phyloP scores from a whole-genome alignment of 345 rosid species.

The Lepidium didymum region DNA sequence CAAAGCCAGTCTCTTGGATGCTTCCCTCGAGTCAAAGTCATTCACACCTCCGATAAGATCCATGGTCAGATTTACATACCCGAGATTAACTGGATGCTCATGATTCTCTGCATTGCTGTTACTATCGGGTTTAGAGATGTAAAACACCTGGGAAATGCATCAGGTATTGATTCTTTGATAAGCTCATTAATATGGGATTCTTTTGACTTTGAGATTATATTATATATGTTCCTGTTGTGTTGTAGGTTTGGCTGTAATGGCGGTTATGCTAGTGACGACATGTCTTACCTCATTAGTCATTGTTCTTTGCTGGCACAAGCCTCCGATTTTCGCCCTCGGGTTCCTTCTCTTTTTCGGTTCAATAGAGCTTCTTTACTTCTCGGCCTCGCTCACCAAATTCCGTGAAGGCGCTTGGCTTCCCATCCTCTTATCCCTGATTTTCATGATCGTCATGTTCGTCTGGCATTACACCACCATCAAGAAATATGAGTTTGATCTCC shows the following conservation, averaged over 20 bases:
- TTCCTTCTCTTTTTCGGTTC: constrained; percentile 87
- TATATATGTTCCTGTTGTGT: constrained; percentile 3
- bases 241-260: constrained; percentile 94
- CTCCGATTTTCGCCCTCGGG: constrained; percentile 58
- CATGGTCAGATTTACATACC: constrained; percentile 99
- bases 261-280: constrained; percentile 98
- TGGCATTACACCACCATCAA: constrained; percentile 95
- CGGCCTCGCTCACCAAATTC: constrained; percentile 94
- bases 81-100: constrained; percentile 97
- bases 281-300: constrained; percentile 90
- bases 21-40: constrained; percentile 93
- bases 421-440: constrained; percentile 80
- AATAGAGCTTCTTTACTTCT: constrained; percentile 87
- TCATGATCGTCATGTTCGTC: constrained; percentile 86
- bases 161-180: constrained; percentile 40
- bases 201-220: neutral
- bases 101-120: constrained; percentile 95
- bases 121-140: constrained; percentile 96
- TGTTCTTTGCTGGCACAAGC: constrained; percentile 89
- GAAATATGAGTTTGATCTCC: constrained; percentile 90
- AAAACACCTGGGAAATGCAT: constrained; percentile 94
- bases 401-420: constrained; percentile 99
- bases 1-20: constrained; percentile 99
- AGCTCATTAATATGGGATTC: neutral
- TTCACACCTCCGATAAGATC: constrained; percentile 93